Conservation (phyloP, 2,329 filamentous ascomycete species). For the Sporothrix pallida region DNA sequence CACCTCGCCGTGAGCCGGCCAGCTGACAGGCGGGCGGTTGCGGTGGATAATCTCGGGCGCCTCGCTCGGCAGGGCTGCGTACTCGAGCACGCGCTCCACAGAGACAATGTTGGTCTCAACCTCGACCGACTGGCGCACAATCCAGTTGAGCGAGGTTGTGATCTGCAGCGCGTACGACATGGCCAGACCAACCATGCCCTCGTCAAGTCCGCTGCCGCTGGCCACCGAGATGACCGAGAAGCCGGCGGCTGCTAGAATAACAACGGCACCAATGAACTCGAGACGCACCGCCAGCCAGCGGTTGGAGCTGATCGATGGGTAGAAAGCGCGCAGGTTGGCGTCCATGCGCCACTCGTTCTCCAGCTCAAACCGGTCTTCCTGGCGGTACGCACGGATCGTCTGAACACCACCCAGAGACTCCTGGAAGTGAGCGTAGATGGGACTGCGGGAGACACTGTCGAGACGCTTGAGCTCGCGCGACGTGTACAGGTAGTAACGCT, state of each 20-base stretch:
- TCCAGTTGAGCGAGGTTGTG: conserved; percentile 97
- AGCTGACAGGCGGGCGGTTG: conserved; percentile 83
- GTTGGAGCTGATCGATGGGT: conserved; percentile 91
- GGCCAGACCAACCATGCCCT: conserved; percentile 84
- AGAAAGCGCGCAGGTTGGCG: conserved; percentile 91
- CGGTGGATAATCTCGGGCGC: conserved; percentile 92
- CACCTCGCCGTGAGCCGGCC: conserved; percentile 88
- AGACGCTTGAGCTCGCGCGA: conserved; percentile 95
- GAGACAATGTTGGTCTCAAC: conserved; percentile 99
- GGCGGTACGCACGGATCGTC: conserved; percentile 92
- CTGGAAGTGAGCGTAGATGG: conserved; percentile 98
- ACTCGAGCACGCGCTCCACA: conserved; percentile 96
- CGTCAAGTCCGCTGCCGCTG: conserved; percentile 64
- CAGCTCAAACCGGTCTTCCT: conserved; percentile 82
- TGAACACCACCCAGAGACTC: conserved; percentile 93
- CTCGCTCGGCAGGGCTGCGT: conserved; percentile 87
- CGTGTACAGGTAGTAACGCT: conserved; percentile 94
- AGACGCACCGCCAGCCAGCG: conserved; percentile 94
- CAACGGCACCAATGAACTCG: conserved; percentile 92
- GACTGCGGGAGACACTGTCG: conserved; percentile 92
- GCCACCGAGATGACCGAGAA: conserved; percentile 83
- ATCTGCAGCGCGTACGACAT: conserved; percentile 99
- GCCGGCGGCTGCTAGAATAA: conserved; percentile 85
- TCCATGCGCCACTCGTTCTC: conserved; percentile 99
- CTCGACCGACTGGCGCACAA: conserved; percentile 96